A percentile compares a stretch with the other conserved stretches of the same genome.
phyloP scores from a whole-genome alignment of 352 stramenopile genomes.

The Poterioochromonas sp. region DNA sequence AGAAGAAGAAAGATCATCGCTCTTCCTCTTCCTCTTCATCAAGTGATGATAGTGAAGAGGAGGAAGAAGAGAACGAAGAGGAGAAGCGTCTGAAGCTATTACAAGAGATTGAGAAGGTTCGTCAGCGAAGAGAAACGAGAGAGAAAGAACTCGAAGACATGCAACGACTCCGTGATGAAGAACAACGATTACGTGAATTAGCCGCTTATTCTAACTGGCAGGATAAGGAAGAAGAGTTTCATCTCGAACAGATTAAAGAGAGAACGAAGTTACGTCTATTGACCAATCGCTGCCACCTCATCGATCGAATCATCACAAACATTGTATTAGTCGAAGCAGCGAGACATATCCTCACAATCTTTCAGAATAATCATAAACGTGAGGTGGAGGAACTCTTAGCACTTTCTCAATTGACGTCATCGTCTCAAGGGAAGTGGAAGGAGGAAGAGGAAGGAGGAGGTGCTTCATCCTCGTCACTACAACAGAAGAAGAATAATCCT shows the following conservation, averaged over 20 bases:
- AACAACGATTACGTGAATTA: constrained; percentile 83
- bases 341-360: constrained; percentile 41
- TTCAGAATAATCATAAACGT: not conserved
- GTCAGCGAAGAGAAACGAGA: constrained; percentile 55
- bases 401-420: too few species aligned
- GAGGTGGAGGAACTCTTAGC: too few species aligned
- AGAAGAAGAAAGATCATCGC: constrained; percentile 19
- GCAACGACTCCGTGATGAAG: constrained; percentile 84
- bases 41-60: not conserved
- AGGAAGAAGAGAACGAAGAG: not conserved
- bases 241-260: constrained; percentile 81
- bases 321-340: constrained; percentile 80
- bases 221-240: constrained; percentile 94
- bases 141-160: constrained; percentile 85
- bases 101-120: constrained; percentile 91
- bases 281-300: constrained; percentile 82
- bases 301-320: constrained; percentile 97
- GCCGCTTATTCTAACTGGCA: constrained; percentile 95
- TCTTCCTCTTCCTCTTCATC: not conserved
- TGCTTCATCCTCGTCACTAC: too few species aligned
- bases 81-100: constrained; percentile 33
- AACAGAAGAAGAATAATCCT: too few species aligned
- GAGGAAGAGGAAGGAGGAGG: too few species aligned
- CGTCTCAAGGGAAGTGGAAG: too few species aligned
- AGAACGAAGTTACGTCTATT: constrained; percentile 74